Evolutionary conservation across 192 early-diverging fungal genomes (phyloP), one percentile per base, ranked within the genome.

Genomic region (Coemansia sp.): DNA sequence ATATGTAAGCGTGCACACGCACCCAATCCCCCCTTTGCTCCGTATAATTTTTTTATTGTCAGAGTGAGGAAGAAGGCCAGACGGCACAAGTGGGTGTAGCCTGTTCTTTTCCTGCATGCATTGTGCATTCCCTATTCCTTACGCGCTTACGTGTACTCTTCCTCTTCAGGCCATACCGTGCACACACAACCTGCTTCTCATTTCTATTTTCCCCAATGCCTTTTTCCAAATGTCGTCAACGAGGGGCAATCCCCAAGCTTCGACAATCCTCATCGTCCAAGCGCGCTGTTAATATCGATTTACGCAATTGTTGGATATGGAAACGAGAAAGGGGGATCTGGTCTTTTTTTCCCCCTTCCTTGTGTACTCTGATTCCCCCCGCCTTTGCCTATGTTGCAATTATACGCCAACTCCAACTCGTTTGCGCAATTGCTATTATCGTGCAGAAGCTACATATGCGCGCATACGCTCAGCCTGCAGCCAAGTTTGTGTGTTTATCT

Each of bases 241-340:
- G 57, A 15, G 55, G 51, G 51, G 27, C 25, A 55, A 55, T 55
- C 51, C 23, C 51, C 25, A 15, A 15, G 51, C 25, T 29, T n/a
- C 11, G 51, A 2, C 27, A 29, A 31, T 37, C 57, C 51, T n/a
- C 34, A 37, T 10, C 57, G 57, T 37, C 57, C 4, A 59, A 59
- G 57, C 57, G 57, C 57, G 14, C 4, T 9, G 29, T 37, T 36
- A 37, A 19, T 59, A 12, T 32, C 57, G 57, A n/a, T 21, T 38
- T 61, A 17, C 59, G 36, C 15, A 14, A 38, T 61, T 61, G 59
- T 61, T 61, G 59, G 57, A 59, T 59, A 59, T 59, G 57, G 57
- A 59, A 59, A 59, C 57, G 15, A 17, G 57, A 21, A 48, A 8
- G 19, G 45, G 45, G 19, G 45, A 21, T 17, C 46, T n/a, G 46